Conservation (phyloP, 345 rosid genomes). For the Euphorbia pulcherrima region DNA sequence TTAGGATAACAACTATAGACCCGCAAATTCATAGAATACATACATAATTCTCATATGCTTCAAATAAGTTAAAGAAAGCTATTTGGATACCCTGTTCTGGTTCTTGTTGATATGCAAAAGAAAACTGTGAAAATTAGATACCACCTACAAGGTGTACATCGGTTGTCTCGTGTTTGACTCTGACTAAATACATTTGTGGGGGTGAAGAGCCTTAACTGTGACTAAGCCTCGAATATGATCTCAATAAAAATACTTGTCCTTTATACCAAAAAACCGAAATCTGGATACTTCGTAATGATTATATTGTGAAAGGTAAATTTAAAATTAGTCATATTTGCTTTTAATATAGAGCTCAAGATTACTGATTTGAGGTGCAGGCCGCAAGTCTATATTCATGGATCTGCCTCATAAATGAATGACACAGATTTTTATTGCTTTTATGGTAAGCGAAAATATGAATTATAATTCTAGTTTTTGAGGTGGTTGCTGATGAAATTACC, state of each 20-base stretch:
- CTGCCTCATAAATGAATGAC: not conserved
- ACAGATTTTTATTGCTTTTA: not conserved
- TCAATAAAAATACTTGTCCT: too few species aligned
- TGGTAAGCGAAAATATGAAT: not conserved
- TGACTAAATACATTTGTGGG: too few species aligned
- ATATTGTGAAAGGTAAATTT: not conserved
- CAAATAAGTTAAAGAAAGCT: too few species aligned
- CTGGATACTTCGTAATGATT: not conserved
- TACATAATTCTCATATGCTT: not conserved
- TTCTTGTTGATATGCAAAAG: not conserved
- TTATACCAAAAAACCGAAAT: too few species aligned
- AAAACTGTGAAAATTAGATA: not conserved
- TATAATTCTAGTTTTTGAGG: conserved; percentile 1
- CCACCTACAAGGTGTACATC: not conserved
- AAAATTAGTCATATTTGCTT: too few species aligned
- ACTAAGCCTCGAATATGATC: too few species aligned
- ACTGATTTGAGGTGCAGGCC: too few species aligned
- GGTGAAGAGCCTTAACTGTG: too few species aligned
- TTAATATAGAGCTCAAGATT: too few species aligned
- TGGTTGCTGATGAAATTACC: not conserved
- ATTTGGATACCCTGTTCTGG: too few species aligned
- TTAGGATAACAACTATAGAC: too few species aligned
- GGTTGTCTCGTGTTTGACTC: too few species aligned
- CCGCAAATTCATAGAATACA: not conserved
- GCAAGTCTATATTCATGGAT: not conserved